phyloP scores from a whole-genome alignment of 306 rosid species.

The Acacia crassicarpa region DNA sequence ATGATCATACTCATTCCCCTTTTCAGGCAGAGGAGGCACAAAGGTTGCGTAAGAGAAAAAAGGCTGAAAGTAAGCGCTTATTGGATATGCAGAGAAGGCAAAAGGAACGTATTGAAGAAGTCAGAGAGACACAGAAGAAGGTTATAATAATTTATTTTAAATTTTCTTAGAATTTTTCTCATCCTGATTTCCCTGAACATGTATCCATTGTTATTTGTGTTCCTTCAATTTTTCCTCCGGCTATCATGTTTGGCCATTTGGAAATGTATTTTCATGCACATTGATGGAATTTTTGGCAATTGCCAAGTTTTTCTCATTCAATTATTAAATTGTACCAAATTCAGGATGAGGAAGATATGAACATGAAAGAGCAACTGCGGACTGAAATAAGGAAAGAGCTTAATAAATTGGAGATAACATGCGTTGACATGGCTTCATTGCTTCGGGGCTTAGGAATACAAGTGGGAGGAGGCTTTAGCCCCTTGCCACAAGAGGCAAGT shows the following conservation, averaged over 20 bases:
- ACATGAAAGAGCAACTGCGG: conserved; percentile 78
- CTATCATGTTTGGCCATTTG: neutral
- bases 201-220: conserved; percentile 1
- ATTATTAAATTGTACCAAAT: conserved; percentile 34
- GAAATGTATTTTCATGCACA: conserved; percentile 12
- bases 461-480: conserved; percentile 53
- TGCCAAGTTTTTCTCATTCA: conserved; percentile 7
- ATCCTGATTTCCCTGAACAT: conserved; percentile 13
- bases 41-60: conserved; percentile 79
- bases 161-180: neutral
- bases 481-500: conserved; percentile 66
- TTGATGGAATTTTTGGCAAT: neutral
- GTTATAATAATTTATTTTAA: conserved; percentile 40
- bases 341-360: conserved; percentile 82
- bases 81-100: conserved; percentile 80
- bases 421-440: conserved; percentile 75
- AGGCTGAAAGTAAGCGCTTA: conserved; percentile 67
- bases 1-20: conserved; percentile 14
- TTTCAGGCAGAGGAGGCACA: conserved; percentile 87
- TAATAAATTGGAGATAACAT: conserved; percentile 57
- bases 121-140: conserved; percentile 92
- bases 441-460: conserved; percentile 82
- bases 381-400: conserved; percentile 68
- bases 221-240: conserved; percentile 7
- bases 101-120: conserved; percentile 88